Evolutionary conservation across 2,329 filamentous ascomycete species (phyloP), one percentile per base, ranked within the genome.

Genomic region (Didymella glomerata): DNA sequence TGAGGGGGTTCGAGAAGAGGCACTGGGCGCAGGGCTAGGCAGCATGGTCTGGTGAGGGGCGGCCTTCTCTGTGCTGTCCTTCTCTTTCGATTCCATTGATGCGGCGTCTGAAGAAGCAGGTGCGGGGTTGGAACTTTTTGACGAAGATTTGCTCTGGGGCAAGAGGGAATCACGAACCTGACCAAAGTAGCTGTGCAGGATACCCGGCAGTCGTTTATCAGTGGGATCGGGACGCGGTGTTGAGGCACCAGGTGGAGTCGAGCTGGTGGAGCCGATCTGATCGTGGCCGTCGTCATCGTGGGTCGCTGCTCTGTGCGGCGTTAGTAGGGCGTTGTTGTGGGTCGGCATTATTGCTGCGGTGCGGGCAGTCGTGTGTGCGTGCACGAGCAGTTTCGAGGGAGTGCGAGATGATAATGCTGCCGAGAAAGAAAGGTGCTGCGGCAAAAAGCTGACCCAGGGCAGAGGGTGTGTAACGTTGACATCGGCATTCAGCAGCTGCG

Each of bases 111-210:
- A 51, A 48, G 57, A 48, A 44, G 74, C 70, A 69, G 72, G 61
- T 61, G 65, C 73, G 72, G 77, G 76, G 73, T 72, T 71, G 67
- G 72, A 68, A 68, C 71, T 74, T 60, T 70, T 68, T 48, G 55
- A 58, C 67, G 75, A 77, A 62, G 74, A 76, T 70, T 76, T 78
- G 69, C 75, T 73, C 65, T 74, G 71, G 65, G 74, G 71, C 67
- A 77, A 75, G 86, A 87, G 85, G 72, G 76, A 78, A 67, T 86
- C 86, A 97, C 95, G 89, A 96, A 99, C 95, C 94, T 99, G 95
- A 83, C 90, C 90, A 86, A 98, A 97, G 85, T 95, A 97, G 84
- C 90, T 96, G 79, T 88, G 87, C 86, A 95, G 90, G 83, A 98
- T 96, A 77, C 93, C 92, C 69, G 95, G 95, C 76, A 96, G 85